Base-by-base conservation (phyloP, 2,329 filamentous ascomycete genomes). In the Myotisia sp. region DNA sequence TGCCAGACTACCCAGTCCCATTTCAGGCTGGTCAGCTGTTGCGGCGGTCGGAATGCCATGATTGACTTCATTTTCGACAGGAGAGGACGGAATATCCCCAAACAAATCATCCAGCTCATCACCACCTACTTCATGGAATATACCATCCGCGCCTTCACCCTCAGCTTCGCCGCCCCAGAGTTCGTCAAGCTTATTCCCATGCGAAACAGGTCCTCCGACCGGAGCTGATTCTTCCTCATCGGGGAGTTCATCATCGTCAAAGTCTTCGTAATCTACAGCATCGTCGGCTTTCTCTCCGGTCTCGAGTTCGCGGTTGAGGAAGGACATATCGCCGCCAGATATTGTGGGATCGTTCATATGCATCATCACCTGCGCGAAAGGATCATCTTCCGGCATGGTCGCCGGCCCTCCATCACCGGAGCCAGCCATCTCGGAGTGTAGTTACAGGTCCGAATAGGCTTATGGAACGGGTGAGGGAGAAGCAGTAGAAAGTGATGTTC, bases 231-330 rank as follows among this genome's bases (percentile, higher is more conserved):
- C 32, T 44, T 66, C 64, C 24, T 90, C 83, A 5, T 90, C 83
- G 7, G 84, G 79, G 5, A 93, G 68, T 42, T 94, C 86, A 51
- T 92, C 85, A 52, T 95, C 85, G 44, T 79, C 79, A 42, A 95
- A 86, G 50, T 93, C 83, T 52, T 82, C 84, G 47, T 70, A 98
- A 52, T 98, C 90, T 42, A 90, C 63, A 26, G 90, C 90, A 59
- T 95, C 82, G 40, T 85, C 85, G 36, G 85, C 87, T 58, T 98
- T 98, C 54, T 84, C 79, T 13, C 67, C 69, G 6, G 55, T 52
- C 17, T 62, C 57, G 17, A 62, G 38, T 7, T 60, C 58, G 39
- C 58, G 47, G 24, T 45, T 44, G 43, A 61, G 41, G 36, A 62
- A 60, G 36, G 64, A 60, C 17, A 60, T 49, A 34, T 44, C 51